A percentile compares a stretch with the other conserved stretches of the same genome.
Evolutionary conservation across 1,139 yeast species (phyloP).

Genomic region (Sugiyamaella paludigena): DNA sequence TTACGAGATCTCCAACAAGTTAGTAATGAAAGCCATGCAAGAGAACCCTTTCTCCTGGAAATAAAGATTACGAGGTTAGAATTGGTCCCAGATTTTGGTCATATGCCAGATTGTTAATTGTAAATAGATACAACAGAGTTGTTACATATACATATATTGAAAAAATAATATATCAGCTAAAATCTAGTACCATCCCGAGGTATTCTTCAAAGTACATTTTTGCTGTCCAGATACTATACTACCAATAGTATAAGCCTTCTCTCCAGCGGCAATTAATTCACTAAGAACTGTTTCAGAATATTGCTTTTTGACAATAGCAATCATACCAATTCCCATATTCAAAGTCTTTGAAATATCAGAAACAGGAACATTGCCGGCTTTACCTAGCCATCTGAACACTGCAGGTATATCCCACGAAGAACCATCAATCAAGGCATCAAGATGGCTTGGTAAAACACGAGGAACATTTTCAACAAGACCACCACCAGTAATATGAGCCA

Average conservation of each 20-base stretch:
- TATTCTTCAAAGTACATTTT: conserved; percentile 67
- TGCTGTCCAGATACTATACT: conserved; percentile 55
- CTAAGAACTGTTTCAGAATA: conserved; percentile 58
- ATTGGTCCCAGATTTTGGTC: no score
- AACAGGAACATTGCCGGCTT: conserved; percentile 84
- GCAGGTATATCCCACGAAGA: conserved; percentile 78
- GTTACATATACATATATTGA: no score
- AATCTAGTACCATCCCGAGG: conserved; percentile 54
- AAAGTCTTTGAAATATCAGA: conserved; percentile 84
- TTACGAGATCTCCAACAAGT: conserved; percentile 40
- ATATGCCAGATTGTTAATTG: no score
- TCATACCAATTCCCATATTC: conserved; percentile 98
- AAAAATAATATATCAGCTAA: conserved; percentile 1
- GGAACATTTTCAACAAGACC: conserved; percentile 96
- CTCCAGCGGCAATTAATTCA: conserved; percentile 62
- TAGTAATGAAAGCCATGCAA: conserved; percentile 43
- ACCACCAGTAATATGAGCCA: conserved; percentile 98
- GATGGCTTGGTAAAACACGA: conserved; percentile 78
- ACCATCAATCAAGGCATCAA: conserved; percentile 81
- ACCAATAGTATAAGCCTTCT: conserved; percentile 79
- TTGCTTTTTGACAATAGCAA: conserved; percentile 63
- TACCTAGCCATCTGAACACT: conserved; percentile 92
- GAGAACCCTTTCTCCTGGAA: conserved; percentile 46
- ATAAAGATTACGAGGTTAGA: neutral
- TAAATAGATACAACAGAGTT: no score